phyloP scores from a whole-genome alignment of 306 rosid species.

The Coriaria nepalensis region DNA sequence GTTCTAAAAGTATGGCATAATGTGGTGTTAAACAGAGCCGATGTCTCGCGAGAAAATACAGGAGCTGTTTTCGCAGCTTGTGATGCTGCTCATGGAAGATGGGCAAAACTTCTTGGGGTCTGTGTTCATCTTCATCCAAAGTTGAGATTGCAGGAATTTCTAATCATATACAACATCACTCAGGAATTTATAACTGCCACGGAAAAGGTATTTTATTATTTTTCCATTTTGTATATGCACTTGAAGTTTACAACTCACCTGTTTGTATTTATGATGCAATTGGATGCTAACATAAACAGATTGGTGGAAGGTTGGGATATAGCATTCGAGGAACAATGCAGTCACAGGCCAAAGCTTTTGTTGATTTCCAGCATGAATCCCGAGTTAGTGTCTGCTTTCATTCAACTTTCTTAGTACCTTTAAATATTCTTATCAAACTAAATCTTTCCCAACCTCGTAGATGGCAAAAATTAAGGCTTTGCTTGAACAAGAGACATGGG shows the following conservation, averaged over 20 bases:
- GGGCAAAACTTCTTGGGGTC: conserved; percentile 99
- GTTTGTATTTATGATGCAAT: conserved; percentile 19
- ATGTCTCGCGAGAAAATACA: conserved; percentile 97
- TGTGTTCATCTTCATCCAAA: conserved; percentile 91
- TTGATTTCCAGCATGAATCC: conserved; percentile 96
- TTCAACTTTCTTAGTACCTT: conserved; percentile 9
- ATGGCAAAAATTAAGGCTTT: conserved; percentile 91
- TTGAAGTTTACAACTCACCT: conserved; percentile 7
- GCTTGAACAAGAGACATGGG: conserved; percentile 99
- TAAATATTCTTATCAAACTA: conserved; percentile 12
- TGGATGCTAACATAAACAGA: conserved; percentile 36
- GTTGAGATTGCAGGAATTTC: conserved; percentile 88
- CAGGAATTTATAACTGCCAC: conserved; percentile 90
- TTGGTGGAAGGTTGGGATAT: conserved; percentile 98
- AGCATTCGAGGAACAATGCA: conserved; percentile 97
- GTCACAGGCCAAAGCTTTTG: conserved; percentile 95
- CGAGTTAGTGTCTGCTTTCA: conserved; percentile 46
- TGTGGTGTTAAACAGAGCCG: conserved; percentile 82
- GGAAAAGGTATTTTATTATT: conserved; percentile 47
- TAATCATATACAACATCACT: conserved; percentile 64
- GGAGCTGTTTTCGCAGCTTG: conserved; percentile 99
- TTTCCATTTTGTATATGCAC: conserved; percentile 11
- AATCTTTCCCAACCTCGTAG: conserved; percentile 30
- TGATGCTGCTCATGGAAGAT: conserved; percentile 99
- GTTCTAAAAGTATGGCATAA: conserved; percentile 14